Evolutionary conservation across 108 stramenopile genomes (phyloP).

Genomic region (Fragilariopsis cylindrus): DNA sequence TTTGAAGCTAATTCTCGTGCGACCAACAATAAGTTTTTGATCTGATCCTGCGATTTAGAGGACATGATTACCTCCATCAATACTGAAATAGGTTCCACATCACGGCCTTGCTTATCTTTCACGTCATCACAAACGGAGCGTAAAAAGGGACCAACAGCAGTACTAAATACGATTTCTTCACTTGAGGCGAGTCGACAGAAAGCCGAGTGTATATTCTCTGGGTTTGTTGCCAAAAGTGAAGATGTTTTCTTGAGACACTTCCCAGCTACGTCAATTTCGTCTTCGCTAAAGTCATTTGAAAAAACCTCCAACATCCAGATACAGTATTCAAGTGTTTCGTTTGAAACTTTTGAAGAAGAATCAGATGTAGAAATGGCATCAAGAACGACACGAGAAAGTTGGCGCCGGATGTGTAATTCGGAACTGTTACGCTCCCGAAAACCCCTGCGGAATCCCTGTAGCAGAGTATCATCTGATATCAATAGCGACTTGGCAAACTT

Average conservation of each 20-base stretch:
- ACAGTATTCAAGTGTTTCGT: conserved; percentile 21
- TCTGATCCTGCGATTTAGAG: conserved; percentile 15
- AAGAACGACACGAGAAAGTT: background rate
- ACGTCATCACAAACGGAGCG: conserved; percentile 9
- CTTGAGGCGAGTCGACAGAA: conserved; percentile 3
- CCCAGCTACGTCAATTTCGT: background rate
- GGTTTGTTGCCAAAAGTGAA: background rate
- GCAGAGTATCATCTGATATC: conserved; percentile 14
- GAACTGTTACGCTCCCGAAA: background rate
- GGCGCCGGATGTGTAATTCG: conserved; percentile 9
- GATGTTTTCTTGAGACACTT: background rate
- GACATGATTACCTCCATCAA: conserved; percentile 28
- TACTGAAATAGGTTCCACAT: conserved; percentile 19
- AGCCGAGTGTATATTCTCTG: conserved; percentile 6
- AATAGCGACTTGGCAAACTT: background rate
- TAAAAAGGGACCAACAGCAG: conserved; percentile 14
- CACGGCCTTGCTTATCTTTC: conserved; percentile 21
- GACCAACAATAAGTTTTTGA: conserved; percentile 40
- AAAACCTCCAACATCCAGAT: conserved; percentile 20
- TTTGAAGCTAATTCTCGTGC: background rate
- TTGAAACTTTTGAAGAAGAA: background rate
- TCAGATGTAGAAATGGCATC: conserved; percentile 12
- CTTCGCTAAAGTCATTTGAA: background rate
- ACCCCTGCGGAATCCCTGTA: conserved; percentile 14
- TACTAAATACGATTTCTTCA: conserved; percentile 1